These are phyloP conservation scores for Aquilaria malaccensis DNA, from an alignment of 345 rosid genomes.

Conservation along the genomic window DNA sequence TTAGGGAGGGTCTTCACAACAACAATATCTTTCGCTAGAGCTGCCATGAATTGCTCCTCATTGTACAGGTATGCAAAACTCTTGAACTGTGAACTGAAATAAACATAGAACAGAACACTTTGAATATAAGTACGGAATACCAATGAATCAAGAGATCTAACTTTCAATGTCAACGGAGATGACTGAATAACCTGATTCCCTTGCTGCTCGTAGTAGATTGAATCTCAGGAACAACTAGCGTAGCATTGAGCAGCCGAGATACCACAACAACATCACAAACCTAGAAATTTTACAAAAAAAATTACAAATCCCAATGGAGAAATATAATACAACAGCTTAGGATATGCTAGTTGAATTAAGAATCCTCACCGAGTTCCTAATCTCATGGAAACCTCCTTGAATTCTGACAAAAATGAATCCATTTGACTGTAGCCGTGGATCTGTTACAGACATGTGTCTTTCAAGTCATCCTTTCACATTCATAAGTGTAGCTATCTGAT, in stretches of 20 bases:
- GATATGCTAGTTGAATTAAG: background rate
- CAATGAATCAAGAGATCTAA: background rate
- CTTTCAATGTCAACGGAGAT: conserved; percentile 1
- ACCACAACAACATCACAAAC: conserved; percentile 77
- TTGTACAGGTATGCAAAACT: conserved; percentile 93
- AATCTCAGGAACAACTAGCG: conserved; percentile 90
- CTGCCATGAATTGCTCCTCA: conserved; percentile 82
- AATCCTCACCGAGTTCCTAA: conserved; percentile 82
- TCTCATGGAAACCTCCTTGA: conserved; percentile 99
- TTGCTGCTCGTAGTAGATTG: conserved; percentile 98
- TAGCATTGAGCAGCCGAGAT: conserved; percentile 86
- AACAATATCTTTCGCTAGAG: conserved; percentile 61
- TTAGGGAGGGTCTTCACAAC: conserved; percentile 92
- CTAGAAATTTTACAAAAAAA: conserved; percentile 27
- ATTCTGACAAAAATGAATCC: conserved; percentile 86
- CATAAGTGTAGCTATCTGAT: no score
- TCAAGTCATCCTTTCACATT: background rate
- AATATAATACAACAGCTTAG: background rate
- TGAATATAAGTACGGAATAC: background rate
- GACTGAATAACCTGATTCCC: conserved; percentile 71
- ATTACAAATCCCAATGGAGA: conserved; percentile 9
- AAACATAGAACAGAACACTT: conserved; percentile 7
- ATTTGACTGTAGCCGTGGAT: conserved; percentile 46
- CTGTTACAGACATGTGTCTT: conserved; percentile 28
- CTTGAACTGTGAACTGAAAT: conserved; percentile 85